Evolutionary conservation across 2,329 filamentous ascomycete genomes (phyloP), one percentile per base, ranked within the genome.

Genomic region (Fusarium luffae): DNA sequence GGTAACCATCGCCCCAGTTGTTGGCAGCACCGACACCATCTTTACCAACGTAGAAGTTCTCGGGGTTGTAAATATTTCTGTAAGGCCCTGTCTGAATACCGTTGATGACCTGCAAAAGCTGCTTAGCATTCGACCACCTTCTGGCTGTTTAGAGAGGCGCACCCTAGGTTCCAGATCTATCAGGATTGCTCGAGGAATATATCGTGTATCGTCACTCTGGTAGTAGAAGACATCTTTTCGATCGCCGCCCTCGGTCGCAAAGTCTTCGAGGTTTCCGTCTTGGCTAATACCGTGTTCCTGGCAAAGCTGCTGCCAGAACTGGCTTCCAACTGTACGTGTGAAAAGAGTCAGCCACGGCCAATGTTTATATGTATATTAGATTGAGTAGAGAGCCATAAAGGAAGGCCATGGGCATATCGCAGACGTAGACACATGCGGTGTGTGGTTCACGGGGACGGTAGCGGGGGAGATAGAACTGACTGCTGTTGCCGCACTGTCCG

Each of bases 141-240:
- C 19, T 19, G 21, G 37, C 21, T 32, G 25, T 42, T 21, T 21
- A 21, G 46, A 12, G 48, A 27, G 8, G 69, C 74, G 65, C 83
- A 93, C 94, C 70, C 96, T 88, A 25, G 96, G 96, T 81, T 99
- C 96, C 41, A 99, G 85, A 79, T 99, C 96, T 69, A 99, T 92
- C 54, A 99, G 85, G 75, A 99, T 98, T 49, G 96, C 95, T 78
- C 96, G 89, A 13, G 96, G 96, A 72, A 99, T 98, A 82, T 99
- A 99, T 83, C 96, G 89, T 63, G 96, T 99, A 79, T 99, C 96
- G 85, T 99, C 96, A 78, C 94, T 98, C 86, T 97, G 95, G 84
- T 98, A 99, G 87, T 97, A 98, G 84, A 98, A 98, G 66, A 99
- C 96, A 82, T 99, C 96, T 81, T 99, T 99, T 75, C 96, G 91